Evolutionary conservation across 129 eudicot genomes (phyloP), one percentile per base, ranked within the genome.

Genomic region (Flaveria bidentis): DNA sequence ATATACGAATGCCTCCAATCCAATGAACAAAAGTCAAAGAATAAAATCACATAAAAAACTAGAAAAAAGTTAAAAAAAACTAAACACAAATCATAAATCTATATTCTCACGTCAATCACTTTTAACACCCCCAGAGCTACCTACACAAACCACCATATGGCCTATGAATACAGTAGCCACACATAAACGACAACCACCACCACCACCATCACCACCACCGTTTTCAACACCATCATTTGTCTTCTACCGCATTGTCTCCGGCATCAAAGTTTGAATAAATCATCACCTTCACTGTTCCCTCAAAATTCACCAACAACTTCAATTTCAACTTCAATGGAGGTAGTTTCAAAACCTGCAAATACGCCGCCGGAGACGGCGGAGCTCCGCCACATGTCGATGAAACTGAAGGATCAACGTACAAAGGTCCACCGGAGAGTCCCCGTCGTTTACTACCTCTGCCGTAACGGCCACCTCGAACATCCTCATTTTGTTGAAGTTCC

Each of bases 401-500:
- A 69, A 51, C 77, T 78, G 83, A 85, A 78, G 12, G 78, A 84
- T 11, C 80, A 79, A 74, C 85, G 88, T 8, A 87, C 74, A 74
- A 87, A 78, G 68, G 87, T 89, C 46, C 75, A 55, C 9, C 84
- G 72, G n/a, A 79, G 79, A 68, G 96, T 90, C 15, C 86, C 90
- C 12, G 94, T 92, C 13, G 87, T 92, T 76, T 92, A 92, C 56
- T 92, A 92, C 14, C 88, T 92, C 61, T 76, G 86, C 7, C 70
- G 96, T 46, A 88, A 92, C 36, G 98, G 96, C 53, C 98, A 92
- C 25, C 96, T 92, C 26, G 86, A 92, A 33, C 98, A 92, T 46
- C 98, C 98, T 23, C 98, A 92, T 82, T 92, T 92, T 85, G 80
- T 92, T 23, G 95, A 92, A 66, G 96, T 92, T 22, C 86, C 94